A percentile compares a stretch with the other conserved stretches of the same genome.
phyloP scores from a whole-genome alignment of 2,329 filamentous ascomycete species.

The Fusarium sp. region DNA sequence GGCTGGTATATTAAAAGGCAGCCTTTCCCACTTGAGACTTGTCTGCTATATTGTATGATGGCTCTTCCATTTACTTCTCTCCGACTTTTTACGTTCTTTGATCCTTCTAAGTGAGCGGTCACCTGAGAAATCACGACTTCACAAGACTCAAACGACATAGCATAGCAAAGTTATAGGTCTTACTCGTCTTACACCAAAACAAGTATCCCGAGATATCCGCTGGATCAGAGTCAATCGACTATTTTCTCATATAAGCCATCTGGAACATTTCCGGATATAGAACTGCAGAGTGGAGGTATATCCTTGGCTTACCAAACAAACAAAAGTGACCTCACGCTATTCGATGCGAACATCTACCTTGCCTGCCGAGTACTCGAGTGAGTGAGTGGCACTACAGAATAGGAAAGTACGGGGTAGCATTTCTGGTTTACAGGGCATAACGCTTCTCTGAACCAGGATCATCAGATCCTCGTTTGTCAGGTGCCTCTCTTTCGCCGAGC shows the following conservation, averaged over 20 bases:
- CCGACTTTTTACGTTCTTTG: slow-evolving; percentile 15
- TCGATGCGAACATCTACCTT: slow-evolving; percentile 40
- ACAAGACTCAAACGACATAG: slow-evolving; percentile 6
- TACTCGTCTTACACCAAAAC: slow-evolving; percentile 30
- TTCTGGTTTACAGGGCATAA: slow-evolving; percentile 6
- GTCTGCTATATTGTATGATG: slow-evolving; percentile 26
- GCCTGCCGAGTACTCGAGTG: neutral
- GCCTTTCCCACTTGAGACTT: slow-evolving; percentile 16
- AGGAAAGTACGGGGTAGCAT: slow-evolving; percentile 29
- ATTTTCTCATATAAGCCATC: slow-evolving; percentile 30
- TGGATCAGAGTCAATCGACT: neutral
- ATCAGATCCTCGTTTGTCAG: slow-evolving; percentile 16
- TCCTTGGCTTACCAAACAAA: slow-evolving; percentile 18
- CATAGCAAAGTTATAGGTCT: slow-evolving; percentile 1
- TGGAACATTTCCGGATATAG: slow-evolving; percentile 30
- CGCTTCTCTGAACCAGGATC: slow-evolving; percentile 18
- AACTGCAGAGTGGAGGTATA: slow-evolving; percentile 7
- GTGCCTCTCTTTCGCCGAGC: slow-evolving; percentile 15
- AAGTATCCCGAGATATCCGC: slow-evolving; percentile 30
- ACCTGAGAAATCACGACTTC: slow-evolving; percentile 33
- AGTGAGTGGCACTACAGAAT: slow-evolving; percentile 15
- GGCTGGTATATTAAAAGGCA: slow-evolving; percentile 26
- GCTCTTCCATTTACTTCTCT: slow-evolving; percentile 15
- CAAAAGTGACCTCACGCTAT: slow-evolving; percentile 19
- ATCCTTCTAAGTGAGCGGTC: slow-evolving; percentile 24